These are phyloP conservation scores for Entomortierella parvispora DNA, from an alignment of 192 early-diverging fungal species.

Conservation along the genomic window DNA sequence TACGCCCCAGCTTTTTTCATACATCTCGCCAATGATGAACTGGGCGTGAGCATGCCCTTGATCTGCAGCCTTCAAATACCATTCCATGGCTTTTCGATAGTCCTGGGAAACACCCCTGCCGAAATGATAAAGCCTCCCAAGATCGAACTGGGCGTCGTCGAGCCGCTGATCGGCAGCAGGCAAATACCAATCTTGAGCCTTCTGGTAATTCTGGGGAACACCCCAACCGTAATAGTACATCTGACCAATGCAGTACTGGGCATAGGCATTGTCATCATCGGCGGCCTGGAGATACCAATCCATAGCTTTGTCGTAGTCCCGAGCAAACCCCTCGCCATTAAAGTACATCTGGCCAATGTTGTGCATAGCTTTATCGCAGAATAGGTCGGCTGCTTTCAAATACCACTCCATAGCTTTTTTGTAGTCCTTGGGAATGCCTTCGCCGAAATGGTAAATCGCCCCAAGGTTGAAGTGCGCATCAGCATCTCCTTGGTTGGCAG, in stretches of 20 bases:
- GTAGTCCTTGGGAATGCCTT: not conserved
- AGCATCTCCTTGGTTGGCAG: not conserved
- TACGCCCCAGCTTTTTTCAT: not conserved
- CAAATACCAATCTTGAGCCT: too few species aligned
- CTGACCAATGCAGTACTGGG: not conserved
- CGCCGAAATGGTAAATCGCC: not conserved
- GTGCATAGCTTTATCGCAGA: not conserved
- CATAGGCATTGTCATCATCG: not conserved
- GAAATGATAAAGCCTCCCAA: too few species aligned
- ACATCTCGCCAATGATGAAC: not conserved
- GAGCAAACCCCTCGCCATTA: not conserved
- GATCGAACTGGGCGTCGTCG: too few species aligned
- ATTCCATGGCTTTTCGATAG: too few species aligned
- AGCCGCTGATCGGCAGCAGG: too few species aligned
- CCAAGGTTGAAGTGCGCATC: not conserved
- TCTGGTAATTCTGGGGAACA: too few species aligned
- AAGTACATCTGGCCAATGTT: not conserved
- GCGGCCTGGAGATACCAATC: not conserved
- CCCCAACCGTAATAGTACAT: not conserved
- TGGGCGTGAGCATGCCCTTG: not conserved
- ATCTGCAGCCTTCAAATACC: too few species aligned
- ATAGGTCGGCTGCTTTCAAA: not conserved
- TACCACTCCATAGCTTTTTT: not conserved
- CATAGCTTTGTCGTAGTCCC: not conserved
- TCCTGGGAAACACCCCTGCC: not conserved